Evolutionary conservation across 768 basidiomycete genomes (phyloP).

Genomic region (Mrakia frigida): DNA sequence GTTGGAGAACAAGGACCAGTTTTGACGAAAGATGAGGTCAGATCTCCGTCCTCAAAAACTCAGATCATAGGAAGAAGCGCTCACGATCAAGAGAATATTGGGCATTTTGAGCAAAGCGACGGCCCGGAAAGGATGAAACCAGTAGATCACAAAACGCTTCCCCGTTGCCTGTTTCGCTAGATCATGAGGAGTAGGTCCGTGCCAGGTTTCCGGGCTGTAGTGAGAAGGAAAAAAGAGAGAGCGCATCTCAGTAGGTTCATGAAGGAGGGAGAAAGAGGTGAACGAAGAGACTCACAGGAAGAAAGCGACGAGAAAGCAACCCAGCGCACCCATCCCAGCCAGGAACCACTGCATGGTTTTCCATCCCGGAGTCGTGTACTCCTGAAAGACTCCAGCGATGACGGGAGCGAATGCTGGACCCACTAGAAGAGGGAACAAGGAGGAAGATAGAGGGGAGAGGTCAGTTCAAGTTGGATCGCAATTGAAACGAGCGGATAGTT

Average conservation of each 20-base stretch:
- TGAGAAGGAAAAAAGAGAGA: background rate
- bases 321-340: slow-evolving; percentile 29
- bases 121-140: slow-evolving; percentile 41
- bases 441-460: background rate
- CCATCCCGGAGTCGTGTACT: slow-evolving; percentile 33
- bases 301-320: slow-evolving; percentile 24
- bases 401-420: slow-evolving; percentile 21
- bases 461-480: background rate
- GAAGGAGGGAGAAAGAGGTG: background rate
- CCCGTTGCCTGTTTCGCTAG: slow-evolving; percentile 33
- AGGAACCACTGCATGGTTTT: slow-evolving; percentile 37
- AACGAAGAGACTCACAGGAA: slow-evolving; percentile 15
- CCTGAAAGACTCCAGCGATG: slow-evolving; percentile 43
- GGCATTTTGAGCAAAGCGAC: slow-evolving; percentile 40
- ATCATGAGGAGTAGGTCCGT: slow-evolving; percentile 41
- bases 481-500: too few species aligned
- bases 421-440: background rate
- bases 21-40: background rate
- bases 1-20: too few species aligned
- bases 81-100: slow-evolving; percentile 40
- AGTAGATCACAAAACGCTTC: slow-evolving; percentile 41
- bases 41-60: background rate
- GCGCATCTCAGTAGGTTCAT: background rate
- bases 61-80: background rate
- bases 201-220: slow-evolving; percentile 41